phyloP scores from a whole-genome alignment of 768 basidiomycete species.

The Suillus sp. region DNA sequence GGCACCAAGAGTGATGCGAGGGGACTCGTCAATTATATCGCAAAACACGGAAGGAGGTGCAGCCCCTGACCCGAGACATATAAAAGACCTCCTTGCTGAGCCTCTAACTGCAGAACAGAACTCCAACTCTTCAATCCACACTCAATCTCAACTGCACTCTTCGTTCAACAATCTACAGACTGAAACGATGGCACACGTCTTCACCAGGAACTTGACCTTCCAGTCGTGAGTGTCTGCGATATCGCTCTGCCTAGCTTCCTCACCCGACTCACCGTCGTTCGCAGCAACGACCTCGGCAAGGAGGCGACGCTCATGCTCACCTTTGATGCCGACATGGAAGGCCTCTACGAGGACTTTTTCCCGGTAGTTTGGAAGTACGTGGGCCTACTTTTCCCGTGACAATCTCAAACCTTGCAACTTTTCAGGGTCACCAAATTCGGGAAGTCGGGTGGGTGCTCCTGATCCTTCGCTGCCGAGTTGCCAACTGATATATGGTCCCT shows the following conservation, averaged over 20 bases:
- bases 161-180: background rate
- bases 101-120: background rate
- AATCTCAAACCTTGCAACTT: background rate
- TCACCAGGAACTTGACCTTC: background rate
- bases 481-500: background rate
- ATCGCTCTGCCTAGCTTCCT: too few species aligned
- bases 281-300: background rate
- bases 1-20: background rate
- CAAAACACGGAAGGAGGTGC: background rate
- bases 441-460: background rate
- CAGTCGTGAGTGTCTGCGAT: background rate
- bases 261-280: background rate
- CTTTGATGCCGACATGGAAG: background rate
- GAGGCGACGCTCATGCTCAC: background rate
- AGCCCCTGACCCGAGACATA: background rate
- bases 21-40: background rate
- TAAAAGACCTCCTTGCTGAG: background rate
- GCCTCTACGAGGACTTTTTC: background rate
- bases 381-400: background rate
- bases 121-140: background rate
- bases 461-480: background rate
- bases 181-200: background rate
- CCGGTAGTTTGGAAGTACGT: constrained; percentile 5
- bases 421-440: background rate
- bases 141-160: background rate